Evolutionary conservation across 768 basidiomycete species (phyloP).

Genomic region (Boletus coccyginus): DNA sequence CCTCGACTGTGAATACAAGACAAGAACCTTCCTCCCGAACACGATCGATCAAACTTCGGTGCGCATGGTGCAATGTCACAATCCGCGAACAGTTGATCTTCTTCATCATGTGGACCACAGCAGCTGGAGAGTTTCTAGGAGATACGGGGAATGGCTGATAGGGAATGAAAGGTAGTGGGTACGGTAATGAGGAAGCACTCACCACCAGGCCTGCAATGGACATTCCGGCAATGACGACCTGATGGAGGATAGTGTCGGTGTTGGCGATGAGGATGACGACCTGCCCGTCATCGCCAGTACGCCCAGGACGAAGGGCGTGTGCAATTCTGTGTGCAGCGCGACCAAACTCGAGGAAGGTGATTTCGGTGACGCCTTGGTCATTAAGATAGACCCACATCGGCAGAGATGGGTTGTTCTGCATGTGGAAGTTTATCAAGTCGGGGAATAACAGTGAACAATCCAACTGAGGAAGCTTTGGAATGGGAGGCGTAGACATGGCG

Average conservation of each 20-base stretch:
- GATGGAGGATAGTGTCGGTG: not conserved
- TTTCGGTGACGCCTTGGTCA: not conserved
- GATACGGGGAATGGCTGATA: not conserved
- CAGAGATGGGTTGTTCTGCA: not conserved
- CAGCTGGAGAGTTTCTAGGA: not conserved
- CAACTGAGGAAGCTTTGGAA: not conserved
- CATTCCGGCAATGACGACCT: not conserved
- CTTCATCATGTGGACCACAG: not conserved
- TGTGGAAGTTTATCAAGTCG: not conserved
- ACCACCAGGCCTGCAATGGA: not conserved
- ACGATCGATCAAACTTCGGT: not conserved
- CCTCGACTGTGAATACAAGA: not conserved
- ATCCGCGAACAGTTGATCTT: not conserved
- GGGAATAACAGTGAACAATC: not conserved
- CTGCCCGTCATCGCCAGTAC: not conserved
- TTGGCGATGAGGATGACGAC: not conserved
- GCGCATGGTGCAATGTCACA: not conserved
- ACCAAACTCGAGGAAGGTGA: slow-evolving; percentile 5
- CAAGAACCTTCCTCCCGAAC: not conserved
- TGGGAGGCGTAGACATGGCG: not conserved
- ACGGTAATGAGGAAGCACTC: not conserved
- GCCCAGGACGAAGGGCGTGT: not conserved
- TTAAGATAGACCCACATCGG: not conserved
- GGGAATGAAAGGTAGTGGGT: no score
- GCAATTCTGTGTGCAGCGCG: not conserved